Percentiles rank a stretch among this genome's conserved stretches.
Conservation (phyloP, 345 rosid genomes). For the Ailanthus altissimus region DNA sequence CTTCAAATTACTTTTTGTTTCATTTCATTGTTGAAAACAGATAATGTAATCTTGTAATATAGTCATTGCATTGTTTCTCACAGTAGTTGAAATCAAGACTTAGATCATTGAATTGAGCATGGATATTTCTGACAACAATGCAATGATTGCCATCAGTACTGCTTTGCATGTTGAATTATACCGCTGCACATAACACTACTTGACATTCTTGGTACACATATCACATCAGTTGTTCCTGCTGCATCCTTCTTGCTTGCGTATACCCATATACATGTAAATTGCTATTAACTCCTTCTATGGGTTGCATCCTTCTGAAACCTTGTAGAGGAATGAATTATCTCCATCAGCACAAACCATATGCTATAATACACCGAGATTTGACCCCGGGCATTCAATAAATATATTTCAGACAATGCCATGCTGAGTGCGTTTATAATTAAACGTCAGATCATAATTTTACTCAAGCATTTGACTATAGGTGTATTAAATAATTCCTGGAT, state of each 20-base stretch:
- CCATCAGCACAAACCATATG: conserved; percentile 62
- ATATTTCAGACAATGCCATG: conserved; percentile 12
- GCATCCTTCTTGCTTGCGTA: neutral
- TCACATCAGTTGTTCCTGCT: neutral
- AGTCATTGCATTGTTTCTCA: too few relatives aligned
- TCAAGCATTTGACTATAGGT: neutral
- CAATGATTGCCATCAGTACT: neutral
- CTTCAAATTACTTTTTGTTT: neutral
- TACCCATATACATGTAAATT: neutral
- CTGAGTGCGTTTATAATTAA: neutral
- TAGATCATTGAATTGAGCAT: neutral
- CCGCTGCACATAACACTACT: neutral
- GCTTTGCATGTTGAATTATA: neutral
- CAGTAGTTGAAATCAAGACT: neutral
- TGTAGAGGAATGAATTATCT: conserved; percentile 77
- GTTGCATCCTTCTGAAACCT: conserved; percentile 17
- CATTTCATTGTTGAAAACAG: neutral
- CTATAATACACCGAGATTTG: conserved; percentile 63
- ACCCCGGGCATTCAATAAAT: conserved; percentile 52
- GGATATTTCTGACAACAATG: neutral
- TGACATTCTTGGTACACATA: conserved; percentile 11
- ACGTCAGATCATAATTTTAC: neutral
- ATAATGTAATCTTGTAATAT: too few relatives aligned
- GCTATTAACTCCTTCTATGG: neutral
- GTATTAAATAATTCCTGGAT: neutral